Conservation (phyloP, 192 early-diverging fungal species). For the Spizellomyces sp. region DNA sequence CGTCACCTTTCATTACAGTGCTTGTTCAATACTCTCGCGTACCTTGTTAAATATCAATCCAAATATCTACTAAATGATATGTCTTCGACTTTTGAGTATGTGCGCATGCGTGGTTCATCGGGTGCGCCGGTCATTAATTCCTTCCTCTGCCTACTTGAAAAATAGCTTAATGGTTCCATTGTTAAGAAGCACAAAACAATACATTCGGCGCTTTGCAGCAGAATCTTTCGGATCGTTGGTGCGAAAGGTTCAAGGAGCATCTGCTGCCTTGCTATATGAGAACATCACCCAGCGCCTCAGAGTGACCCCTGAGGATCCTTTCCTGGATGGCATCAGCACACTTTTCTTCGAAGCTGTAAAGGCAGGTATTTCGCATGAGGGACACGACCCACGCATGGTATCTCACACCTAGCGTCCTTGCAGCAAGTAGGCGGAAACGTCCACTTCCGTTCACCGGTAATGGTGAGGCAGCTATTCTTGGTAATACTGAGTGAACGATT, state of each 20-base stretch:
- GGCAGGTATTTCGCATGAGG: no score
- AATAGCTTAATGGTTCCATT: slow-evolving; percentile 45
- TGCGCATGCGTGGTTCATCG: not conserved
- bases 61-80: slow-evolving; percentile 70
- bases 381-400: no score
- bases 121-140: not conserved
- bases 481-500: slow-evolving; percentile 18
- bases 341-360: slow-evolving; percentile 78
- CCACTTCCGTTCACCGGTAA: slow-evolving; percentile 54
- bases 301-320: no score
- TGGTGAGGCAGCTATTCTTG: slow-evolving; percentile 34
- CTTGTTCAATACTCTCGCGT: slow-evolving; percentile 84
- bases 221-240: slow-evolving; percentile 91
- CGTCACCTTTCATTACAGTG: no score
- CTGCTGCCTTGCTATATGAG: not conserved
- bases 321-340: slow-evolving; percentile 71
- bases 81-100: slow-evolving; percentile 71
- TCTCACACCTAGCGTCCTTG: not conserved
- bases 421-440: slow-evolving; percentile 64
- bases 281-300: no score
- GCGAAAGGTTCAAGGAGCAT: slow-evolving; percentile 69
- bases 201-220: slow-evolving; percentile 85
- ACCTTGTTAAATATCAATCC: slow-evolving; percentile 88
- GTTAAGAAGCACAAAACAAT: slow-evolving; percentile 71
- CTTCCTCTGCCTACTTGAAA: slow-evolving; percentile 55